Evolutionary conservation across 208 protist genomes (phyloP).

Genomic region (Acanthamoeba sp.): DNA sequence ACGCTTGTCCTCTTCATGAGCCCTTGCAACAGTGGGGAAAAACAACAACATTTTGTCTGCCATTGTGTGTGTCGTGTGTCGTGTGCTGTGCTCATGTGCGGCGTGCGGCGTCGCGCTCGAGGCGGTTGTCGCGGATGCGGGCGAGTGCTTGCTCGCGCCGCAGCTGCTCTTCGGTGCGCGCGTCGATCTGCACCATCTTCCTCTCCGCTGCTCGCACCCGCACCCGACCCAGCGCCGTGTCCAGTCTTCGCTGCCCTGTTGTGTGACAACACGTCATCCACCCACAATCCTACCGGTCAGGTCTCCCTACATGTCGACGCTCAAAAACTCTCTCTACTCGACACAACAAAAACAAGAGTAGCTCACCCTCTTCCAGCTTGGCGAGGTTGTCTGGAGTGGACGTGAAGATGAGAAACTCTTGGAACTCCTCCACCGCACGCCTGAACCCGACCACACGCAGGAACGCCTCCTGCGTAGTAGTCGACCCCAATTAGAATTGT

Average conservation of each 20-base stretch:
- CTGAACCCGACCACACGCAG: background rate
- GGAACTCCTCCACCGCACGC: background rate
- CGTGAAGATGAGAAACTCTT: background rate
- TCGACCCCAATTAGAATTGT: too few species aligned
- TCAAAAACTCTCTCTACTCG: background rate
- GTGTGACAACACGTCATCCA: too few species aligned
- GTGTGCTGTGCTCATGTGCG: background rate
- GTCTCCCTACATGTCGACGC: too few species aligned
- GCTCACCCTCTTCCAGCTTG: conserved; percentile 1
- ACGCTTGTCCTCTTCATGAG: too few species aligned
- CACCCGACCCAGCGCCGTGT: background rate
- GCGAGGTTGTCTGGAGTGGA: background rate
- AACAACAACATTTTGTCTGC: too few species aligned
- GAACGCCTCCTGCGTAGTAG: background rate
- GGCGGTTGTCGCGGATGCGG: background rate
- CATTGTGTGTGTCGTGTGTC: too few species aligned
- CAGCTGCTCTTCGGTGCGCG: conserved; percentile 3
- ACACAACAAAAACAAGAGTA: background rate
- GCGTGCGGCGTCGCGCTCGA: background rate
- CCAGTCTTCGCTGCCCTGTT: background rate
- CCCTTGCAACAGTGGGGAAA: too few species aligned
- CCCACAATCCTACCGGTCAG: too few species aligned
- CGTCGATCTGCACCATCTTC: background rate
- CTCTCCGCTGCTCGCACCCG: background rate
- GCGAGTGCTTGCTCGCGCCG: background rate